These are phyloP conservation scores for Stemphylium lycopersici DNA, from an alignment of 2,329 filamentous ascomycete genomes.

Conservation along the genomic window DNA sequence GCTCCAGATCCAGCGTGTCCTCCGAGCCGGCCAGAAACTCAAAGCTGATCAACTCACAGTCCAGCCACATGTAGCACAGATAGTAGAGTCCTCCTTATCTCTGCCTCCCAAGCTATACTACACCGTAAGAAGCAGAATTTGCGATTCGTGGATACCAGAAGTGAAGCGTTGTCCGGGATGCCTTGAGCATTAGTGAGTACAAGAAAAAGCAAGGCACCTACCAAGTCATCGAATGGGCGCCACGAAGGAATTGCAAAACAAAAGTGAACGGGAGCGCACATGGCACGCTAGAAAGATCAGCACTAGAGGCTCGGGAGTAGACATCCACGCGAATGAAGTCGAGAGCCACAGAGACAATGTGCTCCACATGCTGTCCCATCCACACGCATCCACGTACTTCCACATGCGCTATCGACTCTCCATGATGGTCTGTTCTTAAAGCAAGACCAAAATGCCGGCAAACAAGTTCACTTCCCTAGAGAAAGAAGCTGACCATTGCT, in stretches of 20 bases:
- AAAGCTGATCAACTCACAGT: neutral
- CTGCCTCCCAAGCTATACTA: neutral
- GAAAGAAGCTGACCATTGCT: no score
- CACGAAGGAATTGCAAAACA: neutral
- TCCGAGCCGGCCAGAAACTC: neutral
- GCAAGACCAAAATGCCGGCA: neutral
- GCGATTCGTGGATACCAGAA: neutral
- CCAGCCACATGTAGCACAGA: neutral
- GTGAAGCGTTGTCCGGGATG: no score
- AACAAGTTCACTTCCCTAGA: neutral
- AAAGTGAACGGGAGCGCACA: slow-evolving; percentile 12
- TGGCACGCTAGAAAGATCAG: slow-evolving; percentile 15
- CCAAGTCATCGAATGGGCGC: neutral
- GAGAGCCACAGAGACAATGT: neutral
- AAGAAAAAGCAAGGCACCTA: neutral
- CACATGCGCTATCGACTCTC: neutral
- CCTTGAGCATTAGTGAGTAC: no score
- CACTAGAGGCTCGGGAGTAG: slow-evolving; percentile 3
- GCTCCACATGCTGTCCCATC: neutral
- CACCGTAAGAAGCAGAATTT: neutral
- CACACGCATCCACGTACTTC: neutral
- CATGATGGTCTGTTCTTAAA: neutral
- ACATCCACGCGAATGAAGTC: slow-evolving; percentile 11
- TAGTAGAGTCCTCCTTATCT: neutral
- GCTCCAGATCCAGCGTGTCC: neutral